Conservation (phyloP, 164 flowering plant genomes). For the grape (Vitis vinifera) region ASM3070453v1 NC_081814.1:3217501-3218000, state of each 20-base stretch:
- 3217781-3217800: slow-evolving; percentile 88
- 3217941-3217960: slow-evolving; percentile 86
- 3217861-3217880: slow-evolving; percentile 79
- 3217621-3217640: slow-evolving; percentile 89
- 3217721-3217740: slow-evolving; percentile 80
- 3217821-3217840: slow-evolving; percentile 94
- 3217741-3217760: slow-evolving; percentile 91
- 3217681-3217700: slow-evolving; percentile 88
- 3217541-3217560: slow-evolving; percentile 89
- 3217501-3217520: slow-evolving; percentile 81
- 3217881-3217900: slow-evolving; percentile 95
- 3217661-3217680: slow-evolving; percentile 75
- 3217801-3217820: slow-evolving; percentile 83
- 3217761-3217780: slow-evolving; percentile 96
- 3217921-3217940: slow-evolving; percentile 77
- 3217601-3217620: slow-evolving; percentile 82
- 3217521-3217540: slow-evolving; percentile 91
- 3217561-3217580: slow-evolving; percentile 89
- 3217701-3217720: slow-evolving; percentile 73
- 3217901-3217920: slow-evolving; percentile 81
- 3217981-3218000: slow-evolving; percentile 93
- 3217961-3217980: slow-evolving; percentile 70
- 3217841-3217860: slow-evolving; percentile 75
- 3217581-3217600: slow-evolving; percentile 77
- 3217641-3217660: slow-evolving; percentile 89